A percentile compares a stretch with the other conserved stretches of the same genome.
Evolutionary conservation across 106 monocot genomes (phyloP).

Genomic region (Dioscorea zingiberensis): DNA sequence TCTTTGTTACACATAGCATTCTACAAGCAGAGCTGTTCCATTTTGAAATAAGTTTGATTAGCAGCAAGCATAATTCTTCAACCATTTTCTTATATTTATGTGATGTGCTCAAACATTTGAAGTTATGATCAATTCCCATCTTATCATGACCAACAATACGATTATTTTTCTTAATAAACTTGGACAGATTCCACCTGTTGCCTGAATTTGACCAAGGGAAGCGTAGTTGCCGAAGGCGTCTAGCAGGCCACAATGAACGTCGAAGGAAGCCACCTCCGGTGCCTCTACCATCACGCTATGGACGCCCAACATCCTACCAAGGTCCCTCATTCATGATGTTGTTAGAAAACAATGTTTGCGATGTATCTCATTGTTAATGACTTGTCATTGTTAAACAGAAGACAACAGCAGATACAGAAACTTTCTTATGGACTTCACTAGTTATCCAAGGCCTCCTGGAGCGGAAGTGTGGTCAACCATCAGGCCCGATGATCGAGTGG

Average conservation of each 20-base stretch:
- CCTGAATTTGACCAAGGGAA: conserved; percentile 1
- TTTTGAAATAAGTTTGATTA: too few relatives aligned
- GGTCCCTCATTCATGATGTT: conserved; percentile 3
- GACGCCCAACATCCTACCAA: conserved; percentile 8
- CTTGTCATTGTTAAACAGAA: conserved; percentile 17
- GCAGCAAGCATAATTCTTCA: too few relatives aligned
- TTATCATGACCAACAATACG: too few relatives aligned
- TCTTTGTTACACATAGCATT: too few relatives aligned
- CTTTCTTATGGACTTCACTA: conserved; percentile 48
- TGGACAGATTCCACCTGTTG: background rate
- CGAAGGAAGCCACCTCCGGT: conserved; percentile 36
- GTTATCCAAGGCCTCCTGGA: conserved; percentile 20
- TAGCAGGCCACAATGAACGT: conserved; percentile 24
- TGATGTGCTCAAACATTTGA: too few relatives aligned
- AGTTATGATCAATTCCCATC: too few relatives aligned
- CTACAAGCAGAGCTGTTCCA: too few relatives aligned
- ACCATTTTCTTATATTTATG: too few relatives aligned
- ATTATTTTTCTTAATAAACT: too few relatives aligned
- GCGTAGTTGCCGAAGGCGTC: background rate
- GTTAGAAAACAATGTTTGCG: too few relatives aligned
- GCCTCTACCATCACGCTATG: conserved; percentile 20
- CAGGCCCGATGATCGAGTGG: conserved; percentile 12
- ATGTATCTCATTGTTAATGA: background rate
- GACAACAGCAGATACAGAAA: conserved; percentile 37
- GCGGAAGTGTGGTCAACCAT: conserved; percentile 37